Evolutionary conservation across 352 stramenopile genomes (phyloP), one percentile per base, ranked within the genome.

Genomic region (Globisporangium recalcitrans): DNA sequence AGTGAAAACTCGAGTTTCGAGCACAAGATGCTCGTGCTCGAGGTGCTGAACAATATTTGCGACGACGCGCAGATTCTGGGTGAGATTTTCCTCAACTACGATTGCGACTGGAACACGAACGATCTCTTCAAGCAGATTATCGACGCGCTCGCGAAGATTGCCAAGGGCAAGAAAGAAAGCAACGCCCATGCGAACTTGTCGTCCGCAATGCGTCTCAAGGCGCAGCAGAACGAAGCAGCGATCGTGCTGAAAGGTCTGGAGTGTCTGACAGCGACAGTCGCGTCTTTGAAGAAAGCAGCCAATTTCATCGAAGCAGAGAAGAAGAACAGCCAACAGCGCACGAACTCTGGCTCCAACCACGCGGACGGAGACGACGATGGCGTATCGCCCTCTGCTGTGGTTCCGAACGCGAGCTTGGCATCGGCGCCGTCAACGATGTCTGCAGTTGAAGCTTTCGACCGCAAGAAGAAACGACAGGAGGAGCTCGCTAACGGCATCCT

Each of bases 1-100:
- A 98, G 91, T 9, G 90, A 97, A 36, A 99, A 99, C 71, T 97
- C 89, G 22, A 97, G 93, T 14, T 97, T 98, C 67, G 95, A 98
- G 46, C 97, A 99, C 79, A 99, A 99, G 68, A 78, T 96, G 63
- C 72, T 99, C 6, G 97, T 99, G 29, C 78, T 99, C 3, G 94
- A 99, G 74, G 88, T 96, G n/a, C 85, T 99, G 22, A 87, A 93
- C 51, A 87, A 91, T 10, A 87, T 99, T 10, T 99, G 95, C 72
- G 83, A 95, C 46, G 97, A 99, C 73, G 85, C 95, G 34, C 71
- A 87, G 42, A 91, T 97, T 19, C 76, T 99, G 3, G 91, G 97
- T 1, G 97, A 99, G 69, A 93, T 99, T 49, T 99, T 99, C 68
- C 76, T 99, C 22, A 99, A 99, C 69, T 99, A 99, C 77, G 98